A percentile compares a stretch with the other conserved stretches of the same genome.
phyloP scores from a whole-genome alignment of 257 asterid genomes.

The Coffea canephora region DNA sequence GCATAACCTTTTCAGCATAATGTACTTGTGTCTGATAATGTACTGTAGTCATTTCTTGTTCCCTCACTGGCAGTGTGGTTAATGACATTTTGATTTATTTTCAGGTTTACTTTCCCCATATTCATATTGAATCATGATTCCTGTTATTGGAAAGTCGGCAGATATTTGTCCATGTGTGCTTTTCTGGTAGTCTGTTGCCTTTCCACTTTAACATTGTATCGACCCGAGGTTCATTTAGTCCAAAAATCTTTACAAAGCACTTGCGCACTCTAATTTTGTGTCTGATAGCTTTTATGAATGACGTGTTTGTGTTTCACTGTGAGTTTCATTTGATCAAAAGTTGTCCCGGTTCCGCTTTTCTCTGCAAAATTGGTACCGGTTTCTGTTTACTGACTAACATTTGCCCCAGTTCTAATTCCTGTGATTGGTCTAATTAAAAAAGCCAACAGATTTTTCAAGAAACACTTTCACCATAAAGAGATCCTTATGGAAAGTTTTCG shows the following conservation, averaged over 20 bases:
- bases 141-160: neutral
- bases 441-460: too few relatives aligned
- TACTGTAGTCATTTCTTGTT: neutral
- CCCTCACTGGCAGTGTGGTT: neutral
- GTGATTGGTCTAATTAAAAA: neutral
- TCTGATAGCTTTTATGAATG: neutral
- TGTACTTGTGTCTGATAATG: neutral
- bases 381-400: neutral
- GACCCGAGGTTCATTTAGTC: slow-evolving; percentile 1
- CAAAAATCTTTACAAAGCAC: neutral
- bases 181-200: neutral
- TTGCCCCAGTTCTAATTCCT: neutral
- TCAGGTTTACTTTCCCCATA: neutral
- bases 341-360: neutral
- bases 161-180: neutral
- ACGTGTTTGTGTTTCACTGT: neutral
- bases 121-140: neutral
- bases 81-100: slow-evolving; percentile 3
- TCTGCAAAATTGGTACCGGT: neutral
- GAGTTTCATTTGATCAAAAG: neutral
- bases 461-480: neutral
- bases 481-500: neutral
- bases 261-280: neutral
- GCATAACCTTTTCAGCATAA: neutral
- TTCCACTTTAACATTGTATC: neutral